Conservation (phyloP, 805 yeast species). For the Starmera pachycereana region DNA sequence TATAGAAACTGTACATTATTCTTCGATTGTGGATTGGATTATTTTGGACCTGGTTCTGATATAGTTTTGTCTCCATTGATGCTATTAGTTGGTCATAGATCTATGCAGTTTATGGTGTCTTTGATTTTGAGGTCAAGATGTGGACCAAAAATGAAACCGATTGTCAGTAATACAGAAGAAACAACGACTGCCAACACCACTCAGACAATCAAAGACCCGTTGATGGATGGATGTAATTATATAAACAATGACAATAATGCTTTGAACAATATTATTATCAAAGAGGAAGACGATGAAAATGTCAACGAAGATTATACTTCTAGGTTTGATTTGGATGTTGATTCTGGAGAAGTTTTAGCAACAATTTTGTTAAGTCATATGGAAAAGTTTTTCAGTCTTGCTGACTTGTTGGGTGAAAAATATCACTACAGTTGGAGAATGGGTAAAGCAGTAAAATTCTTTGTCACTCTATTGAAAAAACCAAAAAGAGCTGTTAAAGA, state of each 20-base stretch:
- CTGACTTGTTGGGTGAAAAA: conserved; percentile 39
- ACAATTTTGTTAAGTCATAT: conserved; percentile 28
- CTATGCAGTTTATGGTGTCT: conserved; percentile 49
- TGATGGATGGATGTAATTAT: conserved; percentile 5
- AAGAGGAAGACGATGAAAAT: conserved; percentile 10
- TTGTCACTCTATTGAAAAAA: conserved; percentile 26
- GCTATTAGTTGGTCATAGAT: conserved; percentile 43
- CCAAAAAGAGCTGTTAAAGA: conserved; percentile 17
- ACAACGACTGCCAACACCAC: conserved; percentile 8
- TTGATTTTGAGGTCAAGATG: conserved; percentile 37
- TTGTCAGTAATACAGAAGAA: neutral
- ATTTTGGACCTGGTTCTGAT: conserved; percentile 31
- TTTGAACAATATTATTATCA: conserved; percentile 10
- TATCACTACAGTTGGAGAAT: conserved; percentile 65
- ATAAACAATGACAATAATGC: conserved; percentile 16
- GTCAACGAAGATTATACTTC: conserved; percentile 12
- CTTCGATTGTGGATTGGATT: conserved; percentile 25
- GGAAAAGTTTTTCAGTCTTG: conserved; percentile 30
- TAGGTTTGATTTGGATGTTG: conserved; percentile 23
- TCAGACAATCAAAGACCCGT: conserved; percentile 7
- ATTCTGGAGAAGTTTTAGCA: conserved; percentile 27
- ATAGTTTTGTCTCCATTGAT: conserved; percentile 38
- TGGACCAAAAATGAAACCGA: conserved; percentile 27
- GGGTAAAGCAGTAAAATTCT: conserved; percentile 42
- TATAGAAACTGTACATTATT: conserved; percentile 30